Evolutionary conservation across 176 grass and related monocot genomes (phyloP).

Genomic region (Triticum aestivum): DNA sequence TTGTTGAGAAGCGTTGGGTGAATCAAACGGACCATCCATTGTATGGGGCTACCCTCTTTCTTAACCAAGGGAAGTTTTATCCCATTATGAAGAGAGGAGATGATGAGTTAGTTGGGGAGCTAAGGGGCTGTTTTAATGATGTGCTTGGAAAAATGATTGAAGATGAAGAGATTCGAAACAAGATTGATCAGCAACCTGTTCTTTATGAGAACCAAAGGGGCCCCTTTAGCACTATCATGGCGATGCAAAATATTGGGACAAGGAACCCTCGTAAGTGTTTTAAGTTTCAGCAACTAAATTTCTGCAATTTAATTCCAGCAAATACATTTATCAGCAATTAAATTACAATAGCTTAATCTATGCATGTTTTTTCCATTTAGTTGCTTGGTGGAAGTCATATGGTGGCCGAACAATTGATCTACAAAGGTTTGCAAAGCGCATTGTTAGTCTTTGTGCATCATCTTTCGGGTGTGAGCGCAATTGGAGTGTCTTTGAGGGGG

Average conservation of each 20-base stretch:
- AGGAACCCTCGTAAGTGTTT: not conserved
- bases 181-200: not conserved
- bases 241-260: not conserved
- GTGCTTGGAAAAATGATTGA: not conserved
- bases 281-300: not conserved
- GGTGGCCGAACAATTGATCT: not conserved
- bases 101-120: not conserved
- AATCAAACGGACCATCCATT: no score
- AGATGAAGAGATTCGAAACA: not conserved
- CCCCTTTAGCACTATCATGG: not conserved
- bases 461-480: not conserved
- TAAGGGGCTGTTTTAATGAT: not conserved
- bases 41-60: no score
- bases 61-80: no score
- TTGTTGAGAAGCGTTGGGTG: no score
- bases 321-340: not conserved
- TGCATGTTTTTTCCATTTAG: not conserved
- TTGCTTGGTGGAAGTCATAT: not conserved
- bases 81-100: no score
- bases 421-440: no score
- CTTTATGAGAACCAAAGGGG: not conserved
- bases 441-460: no score
- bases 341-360: not conserved
- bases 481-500: not conserved
- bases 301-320: not conserved